phyloP scores from a whole-genome alignment of 2,329 filamentous ascomycete species.

The Trichophyton verrucosum region DNA sequence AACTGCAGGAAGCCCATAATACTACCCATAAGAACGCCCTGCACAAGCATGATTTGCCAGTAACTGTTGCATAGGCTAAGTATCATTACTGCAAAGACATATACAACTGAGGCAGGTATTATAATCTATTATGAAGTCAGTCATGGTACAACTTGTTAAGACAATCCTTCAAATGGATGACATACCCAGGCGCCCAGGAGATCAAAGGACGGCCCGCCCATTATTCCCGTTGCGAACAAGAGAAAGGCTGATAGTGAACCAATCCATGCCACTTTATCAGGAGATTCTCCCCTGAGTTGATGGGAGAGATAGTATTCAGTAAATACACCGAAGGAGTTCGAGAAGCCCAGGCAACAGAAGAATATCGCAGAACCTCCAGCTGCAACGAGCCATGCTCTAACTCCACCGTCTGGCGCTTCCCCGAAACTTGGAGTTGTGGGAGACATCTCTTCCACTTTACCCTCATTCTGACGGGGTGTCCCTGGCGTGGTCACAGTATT shows the following conservation, averaged over 20 bases:
- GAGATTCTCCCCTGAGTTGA: slow-evolving; percentile 21
- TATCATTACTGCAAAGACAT: slow-evolving; percentile 23
- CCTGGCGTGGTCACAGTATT: not conserved
- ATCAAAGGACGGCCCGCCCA: slow-evolving; percentile 33
- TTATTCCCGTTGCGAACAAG: slow-evolving; percentile 24
- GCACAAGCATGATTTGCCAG: slow-evolving; percentile 41
- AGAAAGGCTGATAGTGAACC: slow-evolving; percentile 29
- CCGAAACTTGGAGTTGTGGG: slow-evolving; percentile 12
- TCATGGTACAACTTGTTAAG: not conserved
- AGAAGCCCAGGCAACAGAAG: slow-evolving; percentile 32
- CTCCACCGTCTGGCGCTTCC: slow-evolving; percentile 23
- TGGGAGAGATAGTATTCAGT: slow-evolving; percentile 34
- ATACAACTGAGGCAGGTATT: slow-evolving; percentile 7
- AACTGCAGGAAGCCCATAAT: slow-evolving; percentile 30
- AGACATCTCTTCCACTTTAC: not conserved
- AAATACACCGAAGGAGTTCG: slow-evolving; percentile 37
- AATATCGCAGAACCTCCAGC: slow-evolving; percentile 19
- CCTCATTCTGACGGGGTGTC: not conserved
- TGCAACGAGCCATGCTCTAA: slow-evolving; percentile 20
- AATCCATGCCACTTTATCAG: slow-evolving; percentile 34
- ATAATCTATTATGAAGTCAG: slow-evolving; percentile 16
- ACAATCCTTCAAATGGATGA: not conserved
- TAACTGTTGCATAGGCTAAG: slow-evolving; percentile 34
- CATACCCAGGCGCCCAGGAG: slow-evolving; percentile 30
- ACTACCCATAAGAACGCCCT: slow-evolving; percentile 25